Evolutionary conservation across 202 grass and related monocot genomes (phyloP), one percentile per base, ranked within the genome.

Genomic region (Setaria viridis): DNA sequence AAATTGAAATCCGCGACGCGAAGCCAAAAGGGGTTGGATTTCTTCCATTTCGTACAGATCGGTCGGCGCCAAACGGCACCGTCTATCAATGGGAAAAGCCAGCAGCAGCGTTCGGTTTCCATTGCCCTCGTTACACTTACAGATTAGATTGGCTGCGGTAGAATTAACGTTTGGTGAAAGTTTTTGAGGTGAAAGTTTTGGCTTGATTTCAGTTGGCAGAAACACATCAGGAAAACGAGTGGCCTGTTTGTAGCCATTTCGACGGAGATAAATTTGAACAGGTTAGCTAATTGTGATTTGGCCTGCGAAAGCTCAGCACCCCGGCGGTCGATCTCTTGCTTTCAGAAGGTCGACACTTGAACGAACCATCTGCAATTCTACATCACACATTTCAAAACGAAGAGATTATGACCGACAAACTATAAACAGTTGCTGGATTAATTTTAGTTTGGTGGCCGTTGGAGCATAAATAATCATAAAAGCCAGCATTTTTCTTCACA

Each of bases 381-480:
- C 67, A 48, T 43, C 25, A 71, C 29, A 25, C 49, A 19, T 25
- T 49, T 7, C 5, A 1, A 29, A 49, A 68, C 19, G 4, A 35
- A 74, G 54, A 34, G 16, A 45, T 11, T 68, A 46, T 15, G 77
- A 46, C 51, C 19, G 2, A n/a, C 73, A 43, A 25, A 62, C 25
- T 5, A 35, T 65, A 42, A 15, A 51, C 42, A 11, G 21, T 4
- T 6, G 41, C 1, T 37, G 11, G 59, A 64, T 67, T 87, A 25
- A 87, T 39, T 58, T 6, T 12, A 20, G 69, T 58, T 75, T 25
- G 78, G 21, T 81, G 70, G 50, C 50, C 13, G 78, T 76, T 82
- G 72, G 50, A 46, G 16, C 19, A 3, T 11, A 67, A 34, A 25
- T 59, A 34, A 39, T 49, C 49, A 17, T 81, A 59, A 81, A 81